Percentiles rank a stretch among this genome's conserved stretches.
These are phyloP conservation scores for Cucumis cinereus DNA, from an alignment of 306 rosid species.

Conservation along the genomic window DNA sequence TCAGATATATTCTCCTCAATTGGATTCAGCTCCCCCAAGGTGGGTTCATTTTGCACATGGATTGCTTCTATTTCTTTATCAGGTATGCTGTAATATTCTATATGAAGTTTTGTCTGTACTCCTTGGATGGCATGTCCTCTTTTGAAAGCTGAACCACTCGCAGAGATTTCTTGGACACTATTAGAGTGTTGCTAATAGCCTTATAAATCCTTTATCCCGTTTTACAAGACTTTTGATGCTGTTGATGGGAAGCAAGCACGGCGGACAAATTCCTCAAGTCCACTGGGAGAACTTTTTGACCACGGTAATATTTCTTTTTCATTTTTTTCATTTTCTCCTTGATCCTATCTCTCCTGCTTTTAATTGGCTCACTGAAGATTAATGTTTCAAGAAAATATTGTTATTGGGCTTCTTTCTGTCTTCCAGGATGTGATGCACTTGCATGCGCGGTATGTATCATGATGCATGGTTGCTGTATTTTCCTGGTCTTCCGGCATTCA, in stretches of 20 bases:
- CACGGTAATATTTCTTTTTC: slow-evolving; percentile 46
- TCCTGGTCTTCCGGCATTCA: neutral
- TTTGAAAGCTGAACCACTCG: neutral
- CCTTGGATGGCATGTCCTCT: neutral
- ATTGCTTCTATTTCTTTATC: slow-evolving; percentile 82
- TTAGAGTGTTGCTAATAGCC: neutral
- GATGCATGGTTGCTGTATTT: neutral
- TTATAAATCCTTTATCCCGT: neutral
- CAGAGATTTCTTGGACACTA: neutral
- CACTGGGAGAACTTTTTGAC: slow-evolving; percentile 93
- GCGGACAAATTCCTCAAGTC: slow-evolving; percentile 91
- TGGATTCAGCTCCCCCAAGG: slow-evolving; percentile 92
- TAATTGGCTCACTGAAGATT: neutral
- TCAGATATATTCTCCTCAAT: slow-evolving; percentile 77
- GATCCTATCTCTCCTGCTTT: neutral
- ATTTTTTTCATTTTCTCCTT: neutral
- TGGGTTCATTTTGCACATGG: slow-evolving; percentile 96
- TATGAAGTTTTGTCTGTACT: neutral
- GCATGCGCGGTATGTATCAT: slow-evolving; percentile 79
- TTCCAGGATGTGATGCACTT: slow-evolving; percentile 98
- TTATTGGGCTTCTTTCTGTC: slow-evolving; percentile 13
- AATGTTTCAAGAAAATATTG: slow-evolving; percentile 13
- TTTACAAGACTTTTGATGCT: slow-evolving; percentile 83
- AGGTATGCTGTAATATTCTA: slow-evolving; percentile 30
- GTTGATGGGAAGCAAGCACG: slow-evolving; percentile 99